A percentile compares a stretch with the other conserved stretches of the same genome.
Conservation (phyloP, 2,329 filamentous ascomycete species). For the Colletotrichum falcatum region DNA sequence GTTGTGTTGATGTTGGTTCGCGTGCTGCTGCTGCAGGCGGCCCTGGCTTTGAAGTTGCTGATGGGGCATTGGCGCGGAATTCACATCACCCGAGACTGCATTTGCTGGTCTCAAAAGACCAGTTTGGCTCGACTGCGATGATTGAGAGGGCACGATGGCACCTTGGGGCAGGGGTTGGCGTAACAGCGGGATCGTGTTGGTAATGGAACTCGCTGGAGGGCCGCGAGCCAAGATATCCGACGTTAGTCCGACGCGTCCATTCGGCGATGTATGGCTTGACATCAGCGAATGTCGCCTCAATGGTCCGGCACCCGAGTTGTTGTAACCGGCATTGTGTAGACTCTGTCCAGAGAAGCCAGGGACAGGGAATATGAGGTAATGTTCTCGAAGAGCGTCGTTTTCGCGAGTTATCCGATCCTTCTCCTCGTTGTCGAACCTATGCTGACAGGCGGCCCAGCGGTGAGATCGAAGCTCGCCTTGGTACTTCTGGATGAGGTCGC, state of each 20-base stretch:
- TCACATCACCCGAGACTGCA: not conserved
- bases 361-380: slow-evolving; percentile 27
- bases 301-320: not conserved
- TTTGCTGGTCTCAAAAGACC: not conserved
- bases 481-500: slow-evolving; percentile 26
- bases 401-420: slow-evolving; percentile 10
- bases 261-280: not conserved
- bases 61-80: slow-evolving; percentile 23
- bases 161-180: not conserved
- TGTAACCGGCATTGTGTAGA: not conserved
- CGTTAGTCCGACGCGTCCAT: not conserved
- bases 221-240: not conserved
- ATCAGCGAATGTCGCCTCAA: not conserved
- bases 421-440: not conserved
- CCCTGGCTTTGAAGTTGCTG: slow-evolving; percentile 2
- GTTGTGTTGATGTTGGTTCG: slow-evolving; percentile 12
- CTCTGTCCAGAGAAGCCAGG: not conserved
- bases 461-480: slow-evolving; percentile 29
- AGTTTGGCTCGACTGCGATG: slow-evolving; percentile 7
- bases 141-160: not conserved
- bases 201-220: not conserved
- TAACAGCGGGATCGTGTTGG: not conserved
- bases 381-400: slow-evolving; percentile 18
- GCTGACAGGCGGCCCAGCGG: slow-evolving; percentile 25
- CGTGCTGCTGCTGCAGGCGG: slow-evolving; percentile 3